Percentiles rank a stretch among this genome's conserved stretches.
Conservation (phyloP, 768 basidiomycete genomes). For the Mycena pura region DNA sequence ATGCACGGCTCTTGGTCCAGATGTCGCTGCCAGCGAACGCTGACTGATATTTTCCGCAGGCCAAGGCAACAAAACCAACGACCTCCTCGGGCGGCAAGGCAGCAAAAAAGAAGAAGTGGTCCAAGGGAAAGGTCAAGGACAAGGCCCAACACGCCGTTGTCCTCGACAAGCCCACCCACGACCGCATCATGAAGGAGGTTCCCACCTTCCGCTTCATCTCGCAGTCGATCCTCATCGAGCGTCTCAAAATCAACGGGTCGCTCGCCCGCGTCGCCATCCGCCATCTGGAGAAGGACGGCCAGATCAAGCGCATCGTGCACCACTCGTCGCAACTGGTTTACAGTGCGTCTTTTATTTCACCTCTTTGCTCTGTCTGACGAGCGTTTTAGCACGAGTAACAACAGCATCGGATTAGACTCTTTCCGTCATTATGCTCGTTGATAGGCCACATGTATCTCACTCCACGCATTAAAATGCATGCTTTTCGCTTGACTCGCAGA, state of each 20-base stretch:
- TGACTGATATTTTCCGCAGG: conserved; percentile 41
- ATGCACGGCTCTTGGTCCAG: neutral
- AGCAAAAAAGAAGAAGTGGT: conserved; percentile 99
- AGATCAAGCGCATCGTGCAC: conserved; percentile 96
- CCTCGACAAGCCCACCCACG: conserved; percentile 91
- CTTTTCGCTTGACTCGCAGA: too few species aligned
- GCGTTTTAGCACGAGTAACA: conserved; percentile 54
- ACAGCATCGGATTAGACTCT: conserved; percentile 51
- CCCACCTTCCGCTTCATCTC: conserved; percentile 99
- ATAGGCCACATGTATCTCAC: conserved; percentile 40
- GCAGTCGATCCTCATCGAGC: conserved; percentile 97
- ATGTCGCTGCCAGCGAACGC: conserved; percentile 21
- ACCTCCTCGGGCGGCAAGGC: conserved; percentile 80
- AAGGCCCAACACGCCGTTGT: conserved; percentile 97
- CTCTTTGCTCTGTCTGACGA: neutral
- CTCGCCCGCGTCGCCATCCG: conserved; percentile 90
- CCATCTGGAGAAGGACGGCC: conserved; percentile 91
- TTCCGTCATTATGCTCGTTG: conserved; percentile 38
- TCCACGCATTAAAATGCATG: conserved; percentile 41
- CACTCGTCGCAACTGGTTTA: conserved; percentile 94
- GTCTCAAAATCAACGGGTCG: conserved; percentile 95
- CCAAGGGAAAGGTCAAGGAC: conserved; percentile 99
- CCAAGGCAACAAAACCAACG: conserved; percentile 83
- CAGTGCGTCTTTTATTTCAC: conserved; percentile 67
- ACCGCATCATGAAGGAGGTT: conserved; percentile 97